phyloP scores from a whole-genome alignment of 768 basidiomycete genomes.

The Leccinum variicolor region DNA sequence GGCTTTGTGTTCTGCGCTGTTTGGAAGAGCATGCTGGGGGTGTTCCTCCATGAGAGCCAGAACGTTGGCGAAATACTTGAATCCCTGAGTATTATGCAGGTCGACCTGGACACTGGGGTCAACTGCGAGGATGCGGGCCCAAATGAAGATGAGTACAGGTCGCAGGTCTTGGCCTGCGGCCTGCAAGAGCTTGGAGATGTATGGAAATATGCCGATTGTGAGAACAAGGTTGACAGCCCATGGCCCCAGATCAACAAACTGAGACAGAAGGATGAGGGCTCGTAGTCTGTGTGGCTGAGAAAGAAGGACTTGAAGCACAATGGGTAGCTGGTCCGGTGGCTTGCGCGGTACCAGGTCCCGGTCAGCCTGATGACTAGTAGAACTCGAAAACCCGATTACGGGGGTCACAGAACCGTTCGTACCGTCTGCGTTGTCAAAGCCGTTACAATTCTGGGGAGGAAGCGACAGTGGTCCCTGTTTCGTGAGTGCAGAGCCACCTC shows the following conservation, averaged over 20 bases:
- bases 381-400: constrained; percentile 12
- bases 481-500: constrained; percentile 83
- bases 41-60: constrained; percentile 65
- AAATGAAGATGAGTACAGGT: constrained; percentile 97
- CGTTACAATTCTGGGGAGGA: constrained; percentile 45
- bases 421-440: constrained; percentile 22
- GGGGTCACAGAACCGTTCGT: constrained; percentile 11
- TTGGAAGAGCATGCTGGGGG: constrained; percentile 63
- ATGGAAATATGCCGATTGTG: constrained; percentile 97
- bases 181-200: constrained; percentile 94
- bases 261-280: constrained; percentile 91
- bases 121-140: constrained; percentile 97
- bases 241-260: constrained; percentile 97
- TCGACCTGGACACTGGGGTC: constrained; percentile 91
- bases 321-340: constrained; percentile 95
- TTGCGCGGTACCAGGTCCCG: constrained; percentile 72
- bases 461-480: constrained; percentile 73
- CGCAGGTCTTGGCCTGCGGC: constrained; percentile 94
- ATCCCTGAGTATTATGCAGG: constrained; percentile 75
- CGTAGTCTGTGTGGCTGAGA: constrained; percentile 95
- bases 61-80: constrained; percentile 82
- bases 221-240: constrained; percentile 98
- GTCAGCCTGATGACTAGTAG: constrained; percentile 17
- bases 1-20: constrained; percentile 92
- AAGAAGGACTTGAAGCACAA: constrained; percentile 94